Percentiles rank a stretch among this genome's conserved stretches.
Conservation (phyloP, 2,329 filamentous ascomycete genomes). For the Xylaria sp. region DNA sequence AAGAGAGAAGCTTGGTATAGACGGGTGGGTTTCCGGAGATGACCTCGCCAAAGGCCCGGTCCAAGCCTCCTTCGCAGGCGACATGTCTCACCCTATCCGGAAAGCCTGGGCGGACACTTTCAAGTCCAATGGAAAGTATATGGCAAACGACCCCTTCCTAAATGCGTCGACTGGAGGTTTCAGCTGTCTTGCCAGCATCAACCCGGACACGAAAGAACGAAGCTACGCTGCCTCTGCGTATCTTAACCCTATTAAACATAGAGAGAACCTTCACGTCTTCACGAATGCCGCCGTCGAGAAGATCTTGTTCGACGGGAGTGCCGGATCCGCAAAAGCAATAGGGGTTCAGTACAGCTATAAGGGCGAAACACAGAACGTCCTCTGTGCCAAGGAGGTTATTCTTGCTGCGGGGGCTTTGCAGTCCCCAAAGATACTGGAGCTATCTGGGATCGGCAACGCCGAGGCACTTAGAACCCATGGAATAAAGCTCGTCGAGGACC, state of each 20-base stretch:
- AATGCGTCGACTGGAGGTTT: constrained; percentile 24
- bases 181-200: constrained; percentile 22
- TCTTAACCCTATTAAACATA: constrained; percentile 9
- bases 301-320: constrained; percentile 14
- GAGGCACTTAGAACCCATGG: constrained; percentile 12
- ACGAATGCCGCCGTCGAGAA: constrained; percentile 17
- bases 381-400: constrained; percentile 26
- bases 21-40: constrained; percentile 1
- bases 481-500: constrained; percentile 12
- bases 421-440: constrained; percentile 40
- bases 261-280: constrained; percentile 21
- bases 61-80: constrained; percentile 14
- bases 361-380: not conserved
- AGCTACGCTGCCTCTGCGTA: constrained; percentile 23
- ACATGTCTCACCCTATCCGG: constrained; percentile 18
- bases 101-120: constrained; percentile 19
- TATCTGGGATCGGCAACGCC: constrained; percentile 39
- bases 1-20: constrained; percentile 12
- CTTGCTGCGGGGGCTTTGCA: constrained; percentile 23
- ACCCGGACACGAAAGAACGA: constrained; percentile 18
- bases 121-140: constrained; percentile 5
- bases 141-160: constrained; percentile 9
- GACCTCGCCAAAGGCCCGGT: constrained; percentile 11
- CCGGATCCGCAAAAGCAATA: constrained; percentile 4
- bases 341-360: constrained; percentile 18